A percentile compares a stretch with the other conserved stretches of the same genome.
These are phyloP conservation scores for Myochromella boudieri DNA, from an alignment of 768 basidiomycete genomes.

Conservation along the genomic window DNA sequence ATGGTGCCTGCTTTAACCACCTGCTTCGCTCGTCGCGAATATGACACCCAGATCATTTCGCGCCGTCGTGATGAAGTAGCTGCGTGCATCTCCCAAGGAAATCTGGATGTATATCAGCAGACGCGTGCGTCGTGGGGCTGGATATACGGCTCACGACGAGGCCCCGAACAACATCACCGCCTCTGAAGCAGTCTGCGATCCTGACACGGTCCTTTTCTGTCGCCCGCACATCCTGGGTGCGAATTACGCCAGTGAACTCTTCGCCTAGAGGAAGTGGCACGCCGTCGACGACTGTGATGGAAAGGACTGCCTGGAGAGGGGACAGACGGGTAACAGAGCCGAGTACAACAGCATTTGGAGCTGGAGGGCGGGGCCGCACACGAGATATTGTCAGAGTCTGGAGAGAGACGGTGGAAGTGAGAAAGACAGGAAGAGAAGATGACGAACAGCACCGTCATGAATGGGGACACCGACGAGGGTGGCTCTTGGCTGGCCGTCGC, in stretches of 20 bases:
- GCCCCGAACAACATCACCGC: conserved; percentile 87
- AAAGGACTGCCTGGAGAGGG: conserved; percentile 78
- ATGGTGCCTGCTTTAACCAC: conserved; percentile 31
- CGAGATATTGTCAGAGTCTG: conserved; percentile 54
- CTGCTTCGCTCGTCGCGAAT: conserved; percentile 86
- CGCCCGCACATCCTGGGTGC: conserved; percentile 83
- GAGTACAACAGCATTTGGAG: conserved; percentile 73
- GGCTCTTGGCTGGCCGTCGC: conserved; percentile 64
- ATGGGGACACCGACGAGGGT: conserved; percentile 67
- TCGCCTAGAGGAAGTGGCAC: conserved; percentile 79
- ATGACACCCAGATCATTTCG: conserved; percentile 90
- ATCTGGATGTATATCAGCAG: conserved; percentile 48
- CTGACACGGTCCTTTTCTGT: conserved; percentile 91
- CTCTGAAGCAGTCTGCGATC: conserved; percentile 88
- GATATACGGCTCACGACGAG: conserved; percentile 65
- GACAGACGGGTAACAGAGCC: conserved; percentile 83
- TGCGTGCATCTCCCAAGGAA: conserved; percentile 87
- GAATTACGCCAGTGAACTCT: conserved; percentile 88
- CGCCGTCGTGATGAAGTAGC: conserved; percentile 90
- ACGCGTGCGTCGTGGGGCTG: neutral
- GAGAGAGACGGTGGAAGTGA: conserved; percentile 20
- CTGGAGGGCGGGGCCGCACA: conserved; percentile 70
- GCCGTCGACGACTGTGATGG: conserved; percentile 87
- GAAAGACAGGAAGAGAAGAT: conserved; percentile 21
- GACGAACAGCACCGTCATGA: conserved; percentile 67